These are phyloP conservation scores for Mycena rosella DNA, from an alignment of 768 basidiomycete species.

Conservation along the genomic window DNA sequence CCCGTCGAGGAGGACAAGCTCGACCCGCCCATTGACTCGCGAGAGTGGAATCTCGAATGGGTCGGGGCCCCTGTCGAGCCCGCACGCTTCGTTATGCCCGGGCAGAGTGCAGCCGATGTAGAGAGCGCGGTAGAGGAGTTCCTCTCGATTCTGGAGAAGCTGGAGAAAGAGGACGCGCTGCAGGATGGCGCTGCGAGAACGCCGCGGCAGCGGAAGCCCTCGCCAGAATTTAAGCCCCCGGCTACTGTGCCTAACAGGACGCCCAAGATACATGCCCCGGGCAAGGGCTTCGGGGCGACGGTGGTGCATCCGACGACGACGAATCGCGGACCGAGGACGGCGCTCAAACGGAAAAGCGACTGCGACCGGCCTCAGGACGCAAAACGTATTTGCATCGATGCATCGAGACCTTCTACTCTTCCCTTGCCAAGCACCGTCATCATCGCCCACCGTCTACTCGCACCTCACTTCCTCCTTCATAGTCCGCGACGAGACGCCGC, in stretches of 20 bases:
- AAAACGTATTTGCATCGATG: constrained; percentile 21
- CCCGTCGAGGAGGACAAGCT: constrained; percentile 57
- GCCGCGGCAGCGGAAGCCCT: constrained; percentile 5
- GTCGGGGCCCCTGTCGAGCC: constrained; percentile 21
- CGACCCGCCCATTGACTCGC: constrained; percentile 78
- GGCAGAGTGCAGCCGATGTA: constrained; percentile 30
- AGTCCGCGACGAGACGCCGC: constrained; percentile 6
- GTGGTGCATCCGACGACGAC: constrained; percentile 5
- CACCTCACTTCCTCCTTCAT: constrained; percentile 6
- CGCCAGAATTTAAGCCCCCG: constrained; percentile 33
- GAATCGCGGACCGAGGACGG: background rate
- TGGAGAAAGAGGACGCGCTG: constrained; percentile 23
- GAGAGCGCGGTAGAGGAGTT: constrained; percentile 30
- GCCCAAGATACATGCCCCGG: background rate
- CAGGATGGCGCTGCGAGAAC: background rate
- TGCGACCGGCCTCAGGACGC: constrained; percentile 10
- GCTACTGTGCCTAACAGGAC: background rate
- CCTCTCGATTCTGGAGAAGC: constrained; percentile 27
- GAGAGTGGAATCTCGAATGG: constrained; percentile 61
- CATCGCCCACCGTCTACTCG: background rate
- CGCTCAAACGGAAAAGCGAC: constrained; percentile 30
- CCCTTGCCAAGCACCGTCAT: background rate
- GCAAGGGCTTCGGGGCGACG: constrained; percentile 13
- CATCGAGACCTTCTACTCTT: background rate
- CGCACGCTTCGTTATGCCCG: constrained; percentile 34